phyloP scores from a whole-genome alignment of 2,329 filamentous ascomycete species.

The Sclerotinia borealis region DNA sequence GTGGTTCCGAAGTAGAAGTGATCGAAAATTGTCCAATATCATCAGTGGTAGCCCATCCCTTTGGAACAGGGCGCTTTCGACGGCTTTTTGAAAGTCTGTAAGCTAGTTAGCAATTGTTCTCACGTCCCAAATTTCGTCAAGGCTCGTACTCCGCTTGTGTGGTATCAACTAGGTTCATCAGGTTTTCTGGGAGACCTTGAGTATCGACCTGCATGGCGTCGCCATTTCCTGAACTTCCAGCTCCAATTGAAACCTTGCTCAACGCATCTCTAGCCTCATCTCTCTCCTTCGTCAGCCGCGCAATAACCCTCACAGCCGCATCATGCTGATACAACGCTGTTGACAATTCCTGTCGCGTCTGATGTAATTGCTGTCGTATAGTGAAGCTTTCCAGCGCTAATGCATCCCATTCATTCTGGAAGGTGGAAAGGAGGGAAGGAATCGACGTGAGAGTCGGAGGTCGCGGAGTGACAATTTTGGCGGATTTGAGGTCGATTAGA shows the following conservation, averaged over 20 bases:
- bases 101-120: constrained; percentile 17
- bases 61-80: constrained; percentile 80
- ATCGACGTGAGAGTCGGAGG: constrained; percentile 94
- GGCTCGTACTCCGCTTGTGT: constrained; percentile 68
- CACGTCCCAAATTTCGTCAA: background rate
- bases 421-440: constrained; percentile 84
- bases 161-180: constrained; percentile 69
- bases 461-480: constrained; percentile 77
- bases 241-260: constrained; percentile 73
- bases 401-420: constrained; percentile 98
- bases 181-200: constrained; percentile 64
- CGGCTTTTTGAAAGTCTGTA: constrained; percentile 76
- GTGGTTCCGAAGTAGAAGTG: constrained; percentile 45
- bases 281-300: constrained; percentile 79
- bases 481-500: constrained; percentile 78
- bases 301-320: constrained; percentile 92
- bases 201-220: constrained; percentile 93
- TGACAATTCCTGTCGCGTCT: constrained; percentile 88
- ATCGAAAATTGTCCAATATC: constrained; percentile 57
- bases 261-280: constrained; percentile 89
- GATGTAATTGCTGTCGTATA: constrained; percentile 78
- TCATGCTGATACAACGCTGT: constrained; percentile 95
- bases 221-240: constrained; percentile 48
- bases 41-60: constrained; percentile 76
- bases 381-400: constrained; percentile 88